Evolutionary conservation across 192 early-diverging fungal genomes (phyloP).

Genomic region (Lunasporangiospora selenospora): DNA sequence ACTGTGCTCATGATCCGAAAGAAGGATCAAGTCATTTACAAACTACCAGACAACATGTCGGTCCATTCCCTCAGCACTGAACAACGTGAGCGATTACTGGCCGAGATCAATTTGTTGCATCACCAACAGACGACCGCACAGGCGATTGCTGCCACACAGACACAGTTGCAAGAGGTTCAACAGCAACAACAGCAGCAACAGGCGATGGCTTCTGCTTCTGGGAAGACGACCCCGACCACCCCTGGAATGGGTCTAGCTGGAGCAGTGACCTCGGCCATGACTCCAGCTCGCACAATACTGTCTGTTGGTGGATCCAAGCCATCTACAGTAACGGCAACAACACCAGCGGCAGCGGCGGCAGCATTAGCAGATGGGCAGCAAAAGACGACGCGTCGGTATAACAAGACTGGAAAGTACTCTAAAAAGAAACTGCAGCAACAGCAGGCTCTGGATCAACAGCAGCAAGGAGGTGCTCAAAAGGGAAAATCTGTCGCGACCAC

Average conservation of each 20-base stretch:
- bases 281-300: too few species aligned
- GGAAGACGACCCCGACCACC: too few species aligned
- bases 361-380: constrained; percentile 13
- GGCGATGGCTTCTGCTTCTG: too few species aligned
- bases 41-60: constrained; percentile 61
- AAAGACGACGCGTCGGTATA: constrained; percentile 61
- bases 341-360: too few species aligned
- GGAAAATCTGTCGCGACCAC: too few species aligned
- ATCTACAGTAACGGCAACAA: too few species aligned
- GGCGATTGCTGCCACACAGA: constrained; percentile 26
- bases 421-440: constrained; percentile 55
- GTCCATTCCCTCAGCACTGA: constrained; percentile 52
- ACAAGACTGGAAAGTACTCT: constrained; percentile 67
- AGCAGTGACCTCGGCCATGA: too few species aligned
- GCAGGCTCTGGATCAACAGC: constrained; percentile 3
- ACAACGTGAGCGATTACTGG: constrained; percentile 49
- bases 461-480: too few species aligned
- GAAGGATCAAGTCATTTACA: constrained; percentile 60
- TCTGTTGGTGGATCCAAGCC: too few species aligned
- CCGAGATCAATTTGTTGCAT: constrained; percentile 56
- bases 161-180: constrained; percentile 36
- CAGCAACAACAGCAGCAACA: constrained; percentile 17
- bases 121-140: constrained; percentile 44
- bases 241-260: too few species aligned
- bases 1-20: constrained; percentile 53